Percentiles rank a stretch among this genome's conserved stretches.
These are phyloP conservation scores for Mycena rebaudengoi DNA, from an alignment of 768 basidiomycete species.

Conservation along the genomic window DNA sequence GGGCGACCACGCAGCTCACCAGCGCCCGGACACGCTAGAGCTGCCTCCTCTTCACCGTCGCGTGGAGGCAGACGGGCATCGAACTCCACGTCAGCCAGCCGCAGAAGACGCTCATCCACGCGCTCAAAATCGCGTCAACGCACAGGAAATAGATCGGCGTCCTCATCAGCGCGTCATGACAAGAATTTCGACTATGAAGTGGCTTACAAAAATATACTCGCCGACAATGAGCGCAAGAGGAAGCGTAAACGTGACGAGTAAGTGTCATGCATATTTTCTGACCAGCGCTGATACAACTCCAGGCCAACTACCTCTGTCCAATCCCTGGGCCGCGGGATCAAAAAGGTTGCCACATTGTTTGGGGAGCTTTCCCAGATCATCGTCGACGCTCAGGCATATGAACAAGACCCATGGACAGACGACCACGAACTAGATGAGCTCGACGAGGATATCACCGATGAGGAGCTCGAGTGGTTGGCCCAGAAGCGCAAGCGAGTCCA, in stretches of 20 bases:
- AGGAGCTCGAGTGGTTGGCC: neutral
- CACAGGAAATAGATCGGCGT: too few relatives aligned
- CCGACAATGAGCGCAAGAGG: neutral
- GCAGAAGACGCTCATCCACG: too few relatives aligned
- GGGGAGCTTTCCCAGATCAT: constrained; percentile 7
- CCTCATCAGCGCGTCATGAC: neutral
- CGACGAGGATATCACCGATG: neutral
- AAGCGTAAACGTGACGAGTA: neutral
- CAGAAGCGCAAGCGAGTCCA: constrained; percentile 11
- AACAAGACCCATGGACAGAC: neutral
- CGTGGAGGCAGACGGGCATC: too few relatives aligned
- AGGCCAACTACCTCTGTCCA: neutral
- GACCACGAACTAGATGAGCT: neutral
- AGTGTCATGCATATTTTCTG: neutral
- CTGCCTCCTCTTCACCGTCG: too few relatives aligned
- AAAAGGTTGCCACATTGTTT: constrained; percentile 1
- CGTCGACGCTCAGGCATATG: neutral
- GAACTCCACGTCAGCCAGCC: too few relatives aligned
- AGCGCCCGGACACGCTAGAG: too few relatives aligned
- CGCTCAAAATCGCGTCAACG: too few relatives aligned
- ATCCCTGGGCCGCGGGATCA: neutral
- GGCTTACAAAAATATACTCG: neutral
- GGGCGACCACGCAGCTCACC: too few relatives aligned
- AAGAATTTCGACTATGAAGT: neutral
- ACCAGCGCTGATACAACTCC: neutral